Evolutionary conservation across 495 filamentous ascomycete species (phyloP), one percentile per base, ranked within the genome.

Genomic region (Penicillium atrosanguineum): DNA sequence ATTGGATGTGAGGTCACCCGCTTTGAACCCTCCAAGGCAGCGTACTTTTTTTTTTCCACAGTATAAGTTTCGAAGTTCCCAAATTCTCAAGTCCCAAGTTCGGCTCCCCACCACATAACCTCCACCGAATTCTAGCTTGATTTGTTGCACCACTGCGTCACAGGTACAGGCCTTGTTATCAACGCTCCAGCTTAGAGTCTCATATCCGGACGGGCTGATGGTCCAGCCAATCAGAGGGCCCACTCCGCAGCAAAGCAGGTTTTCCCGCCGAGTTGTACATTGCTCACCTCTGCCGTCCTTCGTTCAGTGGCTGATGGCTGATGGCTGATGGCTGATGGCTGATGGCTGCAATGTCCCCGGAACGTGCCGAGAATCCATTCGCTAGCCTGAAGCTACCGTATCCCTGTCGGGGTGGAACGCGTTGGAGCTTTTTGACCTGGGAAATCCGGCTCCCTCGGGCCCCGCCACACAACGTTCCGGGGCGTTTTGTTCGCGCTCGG

Each of bases 161-260:
- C 39, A 31, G 39, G 23, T 28, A 18, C 20, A 15, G 21, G 9
- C 16, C 48, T 15, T 19, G 28, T 40, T 34, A 34, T 34, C 31
- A 34, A 34, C 34, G 42, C 18, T 12, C 26, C 14, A 14, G n/a
- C 3, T 41, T 19, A 43, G 36, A 31, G 34, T 42, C 46, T 23
- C 37, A 59, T 56, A 48, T 47, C 44, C 14, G 52, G 52, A 47
- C 63, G 60, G 63, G 52, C 57, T 50, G 54, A 21, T n/a, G 38
- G 36, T 59, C 63, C 63, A 60, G 54, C 63, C 63, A 66, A 66
- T 66, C 57, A 63, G 37, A 40, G 16, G 7, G 21, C 7, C 1
- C 14, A 15, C 41, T 40, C 20, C 31, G 34, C 29, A 9, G n/a
- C 49, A 60, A 65, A 65, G 63, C 63, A 65, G 63, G 63, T 63